Base-by-base conservation (phyloP, 176 grass and related monocot genomes). In the Eragrostis curvula region DNA sequence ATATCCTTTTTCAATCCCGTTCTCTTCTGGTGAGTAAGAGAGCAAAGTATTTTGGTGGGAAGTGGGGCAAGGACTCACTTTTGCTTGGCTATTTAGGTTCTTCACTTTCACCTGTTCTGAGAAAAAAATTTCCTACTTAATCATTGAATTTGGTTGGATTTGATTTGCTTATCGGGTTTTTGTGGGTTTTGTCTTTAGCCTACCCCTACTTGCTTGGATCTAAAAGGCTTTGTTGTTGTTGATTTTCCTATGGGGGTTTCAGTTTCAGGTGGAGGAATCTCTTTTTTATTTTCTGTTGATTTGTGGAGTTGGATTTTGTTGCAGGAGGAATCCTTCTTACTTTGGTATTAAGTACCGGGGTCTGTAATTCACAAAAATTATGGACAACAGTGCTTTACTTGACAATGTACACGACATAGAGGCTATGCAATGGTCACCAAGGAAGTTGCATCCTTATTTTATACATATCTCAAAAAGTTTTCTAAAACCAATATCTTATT, bases 1-100 rank as follows among this genome's bases (percentile, higher is more conserved):
- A 6, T 60, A 60, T 60, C 57, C 25, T 65, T 71, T n/a, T 84
- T 75, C 23, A 20, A 42, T 73, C 49, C 14, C 47, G 16, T 83
- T 83, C 6, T 42, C 28, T 11, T 83, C 46, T 45, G 8, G 32
- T 29, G 51, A 20, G 32, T 24, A 6, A 83, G 47, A 49, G n/a
- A 66, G 46, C 45, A 65, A n/a, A 60, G 0, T 60, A 60, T 60
- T 60, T 27, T 47, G 16, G 56, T 77, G 25, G 42, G 23, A 62
- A 77, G 74, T 25, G 45, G 20, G 25, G 16, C 40, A 46, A 20
- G 6, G 57, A 25, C 40, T 63, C 56, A 46, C 57, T 77, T 61
- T 77, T 27, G 21, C 40, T 77, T 59, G n/a, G n/a, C 53, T 29
- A 28, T 42, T 45, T 76, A 60, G 39, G 21, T 76, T 76, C 55